Conservation (phyloP, 225 moss, liverwort and hornwort species). For the Antitrichia curtipendula region DNA sequence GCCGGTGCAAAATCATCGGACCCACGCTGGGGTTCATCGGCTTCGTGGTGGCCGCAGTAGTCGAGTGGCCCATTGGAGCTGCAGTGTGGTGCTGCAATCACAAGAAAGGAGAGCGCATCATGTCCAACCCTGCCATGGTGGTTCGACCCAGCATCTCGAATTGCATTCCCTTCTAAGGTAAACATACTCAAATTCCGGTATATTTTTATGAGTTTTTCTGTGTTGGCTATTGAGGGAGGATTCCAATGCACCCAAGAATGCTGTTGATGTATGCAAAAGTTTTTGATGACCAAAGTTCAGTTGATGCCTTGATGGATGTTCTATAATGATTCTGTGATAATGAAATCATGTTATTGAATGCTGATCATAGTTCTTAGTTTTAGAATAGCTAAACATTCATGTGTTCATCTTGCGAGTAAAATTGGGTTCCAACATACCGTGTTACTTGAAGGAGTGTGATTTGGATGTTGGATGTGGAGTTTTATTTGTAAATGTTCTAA, state of each 20-base stretch:
- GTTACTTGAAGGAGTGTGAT: neutral
- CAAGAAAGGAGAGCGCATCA: slow-evolving; percentile 42
- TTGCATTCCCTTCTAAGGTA: slow-evolving; percentile 62
- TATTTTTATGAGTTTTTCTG: neutral
- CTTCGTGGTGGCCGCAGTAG: slow-evolving; percentile 52
- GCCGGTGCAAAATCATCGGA: slow-evolving; percentile 75
- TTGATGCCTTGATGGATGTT: neutral
- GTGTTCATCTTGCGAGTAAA: neutral
- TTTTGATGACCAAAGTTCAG: neutral
- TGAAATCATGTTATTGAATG: neutral
- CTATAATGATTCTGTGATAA: neutral
- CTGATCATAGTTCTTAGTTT: neutral
- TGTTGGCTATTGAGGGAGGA: neutral
- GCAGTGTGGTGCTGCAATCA: slow-evolving; percentile 73
- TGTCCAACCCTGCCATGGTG: slow-evolving; percentile 58
- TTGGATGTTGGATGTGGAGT: neutral
- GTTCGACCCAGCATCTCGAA: slow-evolving; percentile 58
- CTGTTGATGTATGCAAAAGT: neutral
- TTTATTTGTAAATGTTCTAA: too few relatives aligned
- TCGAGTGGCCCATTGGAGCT: slow-evolving; percentile 80
- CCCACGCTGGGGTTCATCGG: slow-evolving; percentile 81
- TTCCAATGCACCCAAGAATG: neutral
- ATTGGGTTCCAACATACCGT: neutral
- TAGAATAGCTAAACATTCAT: neutral
- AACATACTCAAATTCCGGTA: too few relatives aligned